Percentiles rank a stretch among this genome's conserved stretches.
phyloP scores from a whole-genome alignment of 441 rosid genomes.

The Syzygium syzygioides region DNA sequence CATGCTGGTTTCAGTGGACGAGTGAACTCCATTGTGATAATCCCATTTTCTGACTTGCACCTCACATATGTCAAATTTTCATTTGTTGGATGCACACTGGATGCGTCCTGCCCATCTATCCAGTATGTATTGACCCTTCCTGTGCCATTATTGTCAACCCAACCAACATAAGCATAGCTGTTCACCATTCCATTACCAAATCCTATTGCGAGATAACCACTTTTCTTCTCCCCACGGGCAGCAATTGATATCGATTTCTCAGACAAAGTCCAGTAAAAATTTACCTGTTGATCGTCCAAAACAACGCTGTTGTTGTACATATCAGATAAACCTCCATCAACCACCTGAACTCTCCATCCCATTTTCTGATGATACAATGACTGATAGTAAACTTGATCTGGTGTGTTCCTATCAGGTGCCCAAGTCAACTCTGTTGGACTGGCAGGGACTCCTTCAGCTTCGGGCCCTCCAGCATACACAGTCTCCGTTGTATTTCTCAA shows the following conservation, averaged over 20 bases:
- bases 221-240: constrained; percentile 94
- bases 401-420: constrained; percentile 90
- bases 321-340: constrained; percentile 93
- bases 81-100: constrained; percentile 57
- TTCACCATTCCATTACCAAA: constrained; percentile 76
- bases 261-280: constrained; percentile 81
- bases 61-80: constrained; percentile 80
- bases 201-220: constrained; percentile 86
- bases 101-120: constrained; percentile 84
- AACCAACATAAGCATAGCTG: constrained; percentile 87
- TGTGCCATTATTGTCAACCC: constrained; percentile 69
- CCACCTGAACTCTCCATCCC: constrained; percentile 99
- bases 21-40: constrained; percentile 83
- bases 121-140: constrained; percentile 80
- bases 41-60: constrained; percentile 87
- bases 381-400: constrained; percentile 83
- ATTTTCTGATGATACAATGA: constrained; percentile 76
- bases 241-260: constrained; percentile 76
- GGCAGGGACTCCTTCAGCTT: constrained; percentile 73
- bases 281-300: constrained; percentile 93
- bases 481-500: constrained; percentile 62
- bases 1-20: constrained; percentile 73
- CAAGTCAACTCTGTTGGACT: constrained; percentile 73
- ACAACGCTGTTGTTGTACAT: constrained; percentile 86
- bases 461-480: constrained; percentile 83